Conservation (phyloP, 2,329 filamentous ascomycete species). For the Aspergillus persii region DNA sequence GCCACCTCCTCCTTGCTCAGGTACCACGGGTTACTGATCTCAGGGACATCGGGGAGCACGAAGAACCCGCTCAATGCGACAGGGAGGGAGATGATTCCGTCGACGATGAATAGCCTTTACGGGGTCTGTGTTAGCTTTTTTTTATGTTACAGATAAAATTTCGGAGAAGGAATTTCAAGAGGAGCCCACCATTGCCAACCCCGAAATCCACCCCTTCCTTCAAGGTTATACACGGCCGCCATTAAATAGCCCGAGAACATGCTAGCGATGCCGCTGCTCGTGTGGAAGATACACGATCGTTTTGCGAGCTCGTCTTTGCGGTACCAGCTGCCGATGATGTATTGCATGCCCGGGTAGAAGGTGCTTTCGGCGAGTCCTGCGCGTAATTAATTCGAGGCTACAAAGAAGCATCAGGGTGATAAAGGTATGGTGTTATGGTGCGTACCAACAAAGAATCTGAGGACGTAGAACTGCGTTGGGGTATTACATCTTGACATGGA, state of each 20-base stretch:
- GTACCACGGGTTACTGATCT: constrained; percentile 52
- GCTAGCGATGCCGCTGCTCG: constrained; percentile 43
- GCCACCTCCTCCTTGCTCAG: constrained; percentile 45
- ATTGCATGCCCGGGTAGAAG: constrained; percentile 55
- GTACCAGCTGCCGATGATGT: constrained; percentile 54
- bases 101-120: constrained; percentile 51
- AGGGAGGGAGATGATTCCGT: constrained; percentile 54
- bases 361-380: constrained; percentile 48
- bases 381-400: not conserved
- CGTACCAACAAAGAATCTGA: constrained; percentile 51
- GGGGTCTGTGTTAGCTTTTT: not conserved
- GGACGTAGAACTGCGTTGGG: constrained; percentile 45
- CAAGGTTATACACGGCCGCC: constrained; percentile 52
- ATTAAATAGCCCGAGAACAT: constrained; percentile 55
- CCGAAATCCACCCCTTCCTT: constrained; percentile 46
- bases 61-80: constrained; percentile 52
- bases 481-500: constrained; percentile 41
- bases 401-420: too few relatives aligned
- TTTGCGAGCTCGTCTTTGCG: constrained; percentile 52
- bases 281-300: constrained; percentile 53
- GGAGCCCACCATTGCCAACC: constrained; percentile 52
- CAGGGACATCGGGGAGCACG: constrained; percentile 50
- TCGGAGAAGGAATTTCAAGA: not conserved
- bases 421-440: not conserved
- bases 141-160: too few relatives aligned